phyloP scores from a whole-genome alignment of 345 rosid genomes.

The Erysimum cheiranthoides region DNA sequence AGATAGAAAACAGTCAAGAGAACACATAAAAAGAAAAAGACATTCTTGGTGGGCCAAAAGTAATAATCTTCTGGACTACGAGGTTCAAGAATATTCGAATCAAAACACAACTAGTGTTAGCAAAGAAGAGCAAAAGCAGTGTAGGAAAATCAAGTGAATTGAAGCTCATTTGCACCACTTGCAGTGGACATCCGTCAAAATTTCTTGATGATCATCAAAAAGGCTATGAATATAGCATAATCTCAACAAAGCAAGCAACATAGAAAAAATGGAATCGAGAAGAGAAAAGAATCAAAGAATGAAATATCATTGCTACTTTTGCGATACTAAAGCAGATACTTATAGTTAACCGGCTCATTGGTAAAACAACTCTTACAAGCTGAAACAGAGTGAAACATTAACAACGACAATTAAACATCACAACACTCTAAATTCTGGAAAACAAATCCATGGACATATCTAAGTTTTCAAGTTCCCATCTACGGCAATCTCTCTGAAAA shows the following conservation, averaged over 20 bases:
- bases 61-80: not conserved
- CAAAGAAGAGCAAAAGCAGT: not conserved
- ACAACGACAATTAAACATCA: slow-evolving; percentile 5
- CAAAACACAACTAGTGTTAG: not conserved
- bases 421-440: slow-evolving; percentile 10
- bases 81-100: slow-evolving; percentile 12
- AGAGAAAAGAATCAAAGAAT: slow-evolving; percentile 2
- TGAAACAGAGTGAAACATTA: slow-evolving; percentile 22
- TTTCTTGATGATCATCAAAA: not conserved
- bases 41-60: slow-evolving; percentile 19
- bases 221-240: slow-evolving; percentile 19
- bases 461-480: slow-evolving; percentile 16
- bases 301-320: not conserved
- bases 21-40: not conserved
- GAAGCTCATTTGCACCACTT: slow-evolving; percentile 18
- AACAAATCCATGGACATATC: not conserved
- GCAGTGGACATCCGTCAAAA: slow-evolving; percentile 16
- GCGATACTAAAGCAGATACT: not conserved
- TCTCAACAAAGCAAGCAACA: slow-evolving; percentile 20
- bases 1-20: not conserved
- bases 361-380: not conserved
- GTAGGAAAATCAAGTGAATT: not conserved
- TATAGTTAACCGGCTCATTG: not conserved
- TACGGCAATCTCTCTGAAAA: not conserved
- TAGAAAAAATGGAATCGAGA: not conserved